Conservation (phyloP, 2,329 filamentous ascomycete species). For the Diaporthe citrichinensis region DNA sequence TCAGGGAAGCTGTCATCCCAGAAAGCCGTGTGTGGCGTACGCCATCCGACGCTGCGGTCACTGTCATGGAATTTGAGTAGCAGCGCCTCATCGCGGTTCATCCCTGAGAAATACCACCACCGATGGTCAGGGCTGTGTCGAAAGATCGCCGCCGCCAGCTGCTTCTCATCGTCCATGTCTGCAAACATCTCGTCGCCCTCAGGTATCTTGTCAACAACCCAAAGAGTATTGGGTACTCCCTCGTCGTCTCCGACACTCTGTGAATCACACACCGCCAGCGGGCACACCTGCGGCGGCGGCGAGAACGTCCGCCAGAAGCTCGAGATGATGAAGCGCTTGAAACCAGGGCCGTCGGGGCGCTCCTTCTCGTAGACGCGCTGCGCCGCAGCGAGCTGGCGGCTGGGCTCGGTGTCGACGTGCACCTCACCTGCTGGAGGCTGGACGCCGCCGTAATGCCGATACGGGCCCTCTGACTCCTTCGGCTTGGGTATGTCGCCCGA, state of each 20-base stretch:
- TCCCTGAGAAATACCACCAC: conserved; percentile 20
- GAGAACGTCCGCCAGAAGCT: conserved; percentile 42
- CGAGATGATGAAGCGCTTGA: conserved; percentile 42
- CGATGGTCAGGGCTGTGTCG: conserved; percentile 32
- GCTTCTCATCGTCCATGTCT: conserved; percentile 38
- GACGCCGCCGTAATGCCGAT: conserved; percentile 40
- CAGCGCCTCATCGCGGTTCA: background rate
- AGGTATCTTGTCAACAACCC: conserved; percentile 45
- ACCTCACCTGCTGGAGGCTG: conserved; percentile 41
- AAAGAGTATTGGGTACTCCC: conserved; percentile 11
- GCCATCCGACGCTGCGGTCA: conserved; percentile 37
- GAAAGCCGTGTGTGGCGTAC: conserved; percentile 41
- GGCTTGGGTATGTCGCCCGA: conserved; percentile 38
- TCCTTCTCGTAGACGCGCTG: conserved; percentile 24
- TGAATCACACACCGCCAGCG: conserved; percentile 41
- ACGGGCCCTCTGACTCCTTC: conserved; percentile 24
- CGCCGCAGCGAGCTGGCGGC: conserved; percentile 38
- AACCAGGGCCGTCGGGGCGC: conserved; percentile 35
- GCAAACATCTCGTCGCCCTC: conserved; percentile 47
- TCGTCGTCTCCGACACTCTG: conserved; percentile 39
- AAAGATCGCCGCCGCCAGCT: conserved; percentile 41
- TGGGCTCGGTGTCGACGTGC: conserved; percentile 42
- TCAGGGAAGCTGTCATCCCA: conserved; percentile 41
- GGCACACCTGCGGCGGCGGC: conserved; percentile 38
- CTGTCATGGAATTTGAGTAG: conserved; percentile 42